Conservation (phyloP, 768 basidiomycete species). For the Trametes villosa region DNA sequence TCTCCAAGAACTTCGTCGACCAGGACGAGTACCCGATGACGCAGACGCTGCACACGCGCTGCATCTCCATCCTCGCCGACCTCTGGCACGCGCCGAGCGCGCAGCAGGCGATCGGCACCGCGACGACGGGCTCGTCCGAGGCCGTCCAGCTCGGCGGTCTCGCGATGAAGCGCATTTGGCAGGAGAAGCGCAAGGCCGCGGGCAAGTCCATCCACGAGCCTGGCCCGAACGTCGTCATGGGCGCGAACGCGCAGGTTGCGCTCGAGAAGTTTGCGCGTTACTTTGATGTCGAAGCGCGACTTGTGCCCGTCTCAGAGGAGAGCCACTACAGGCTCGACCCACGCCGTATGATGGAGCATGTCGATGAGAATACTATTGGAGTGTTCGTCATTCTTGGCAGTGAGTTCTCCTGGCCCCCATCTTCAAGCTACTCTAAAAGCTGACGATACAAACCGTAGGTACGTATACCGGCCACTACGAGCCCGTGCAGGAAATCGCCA, state of each 20-base stretch:
- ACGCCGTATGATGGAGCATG: constrained; percentile 61
- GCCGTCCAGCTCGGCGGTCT: constrained; percentile 76
- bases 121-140: constrained; percentile 72
- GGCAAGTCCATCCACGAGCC: constrained; percentile 71
- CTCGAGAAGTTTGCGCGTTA: constrained; percentile 73
- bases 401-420: constrained; percentile 27
- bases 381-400: constrained; percentile 65
- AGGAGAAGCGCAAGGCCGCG: constrained; percentile 63
- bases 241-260: constrained; percentile 71
- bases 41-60: constrained; percentile 50
- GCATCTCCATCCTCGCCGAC: constrained; percentile 61
- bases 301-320: constrained; percentile 65
- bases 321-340: constrained; percentile 81
- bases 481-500: constrained; percentile 83
- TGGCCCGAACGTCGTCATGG: constrained; percentile 67
- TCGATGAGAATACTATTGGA: constrained; percentile 77
- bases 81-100: constrained; percentile 67
- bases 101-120: constrained; percentile 64
- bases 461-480: constrained; percentile 68
- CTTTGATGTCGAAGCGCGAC: constrained; percentile 66
- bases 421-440: background rate
- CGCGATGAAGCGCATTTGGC: constrained; percentile 75
- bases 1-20: constrained; percentile 70
- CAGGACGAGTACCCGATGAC: constrained; percentile 72
- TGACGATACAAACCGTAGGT: constrained; percentile 19